Evolutionary conservation across 345 rosid species (phyloP).

Genomic region (Atalantia buxifolia): DNA sequence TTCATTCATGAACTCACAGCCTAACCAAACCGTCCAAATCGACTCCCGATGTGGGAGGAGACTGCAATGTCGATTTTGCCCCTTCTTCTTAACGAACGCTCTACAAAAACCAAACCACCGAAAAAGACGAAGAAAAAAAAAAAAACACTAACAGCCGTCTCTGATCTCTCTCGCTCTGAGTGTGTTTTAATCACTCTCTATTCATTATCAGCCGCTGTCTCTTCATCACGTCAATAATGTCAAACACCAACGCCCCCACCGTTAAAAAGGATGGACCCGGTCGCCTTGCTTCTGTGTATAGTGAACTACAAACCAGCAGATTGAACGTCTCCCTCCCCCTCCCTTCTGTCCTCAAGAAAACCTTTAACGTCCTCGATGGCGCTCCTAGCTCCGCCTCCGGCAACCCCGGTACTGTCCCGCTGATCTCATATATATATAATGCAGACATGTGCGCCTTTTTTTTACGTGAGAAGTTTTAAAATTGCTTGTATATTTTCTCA

Average conservation of each 20-base stretch:
- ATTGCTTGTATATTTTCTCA: too few species aligned
- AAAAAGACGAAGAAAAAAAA: neutral
- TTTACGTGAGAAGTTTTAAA: too few species aligned
- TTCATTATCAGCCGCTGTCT: neutral
- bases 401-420: slow-evolving; percentile 27
- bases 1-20: neutral
- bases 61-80: neutral
- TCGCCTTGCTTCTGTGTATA: slow-evolving; percentile 31
- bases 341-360: slow-evolving; percentile 33
- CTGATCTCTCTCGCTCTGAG: neutral
- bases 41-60: neutral
- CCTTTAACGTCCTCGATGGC: slow-evolving; percentile 40
- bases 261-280: slow-evolving; percentile 10
- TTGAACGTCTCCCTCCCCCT: slow-evolving; percentile 35
- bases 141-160: neutral
- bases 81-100: neutral
- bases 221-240: neutral
- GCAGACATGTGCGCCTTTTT: too few species aligned
- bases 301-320: slow-evolving; percentile 37
- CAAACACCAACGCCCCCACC: neutral
- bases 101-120: neutral
- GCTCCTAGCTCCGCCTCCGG: slow-evolving; percentile 43
- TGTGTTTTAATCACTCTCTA: neutral
- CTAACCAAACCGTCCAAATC: neutral
- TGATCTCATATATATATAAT: too few species aligned